phyloP scores from a whole-genome alignment of 176 grass and related monocot species.

The barley (Hordeum vulgare) region DNA sequence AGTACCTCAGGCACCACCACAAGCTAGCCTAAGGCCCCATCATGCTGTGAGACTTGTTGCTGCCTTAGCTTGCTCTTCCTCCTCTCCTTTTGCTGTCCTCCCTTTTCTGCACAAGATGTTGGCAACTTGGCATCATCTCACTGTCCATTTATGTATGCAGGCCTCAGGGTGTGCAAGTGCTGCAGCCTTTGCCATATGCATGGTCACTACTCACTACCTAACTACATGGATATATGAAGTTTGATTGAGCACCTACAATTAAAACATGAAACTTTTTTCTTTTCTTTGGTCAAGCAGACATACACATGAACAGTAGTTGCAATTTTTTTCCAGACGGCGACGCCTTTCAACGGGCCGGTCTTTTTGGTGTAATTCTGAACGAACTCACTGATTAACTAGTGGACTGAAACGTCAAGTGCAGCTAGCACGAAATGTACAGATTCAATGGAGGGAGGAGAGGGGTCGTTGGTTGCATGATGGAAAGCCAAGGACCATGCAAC shows the following conservation, averaged over 20 bases:
- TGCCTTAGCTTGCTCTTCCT: slow-evolving; percentile 6
- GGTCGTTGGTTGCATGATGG: slow-evolving; percentile 26
- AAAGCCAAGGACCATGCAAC: slow-evolving; percentile 28
- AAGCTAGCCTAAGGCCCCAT: slow-evolving; percentile 18
- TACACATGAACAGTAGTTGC: neutral
- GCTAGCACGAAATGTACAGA: slow-evolving; percentile 31
- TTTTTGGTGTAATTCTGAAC: slow-evolving; percentile 3
- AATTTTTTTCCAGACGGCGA: neutral
- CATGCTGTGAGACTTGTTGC: slow-evolving; percentile 23
- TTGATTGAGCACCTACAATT: slow-evolving; percentile 8
- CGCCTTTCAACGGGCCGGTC: neutral
- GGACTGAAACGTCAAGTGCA: slow-evolving; percentile 28
- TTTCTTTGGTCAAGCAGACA: neutral
- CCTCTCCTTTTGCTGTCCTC: slow-evolving; percentile 26
- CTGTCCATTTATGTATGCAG: slow-evolving; percentile 29
- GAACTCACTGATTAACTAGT: slow-evolving; percentile 12
- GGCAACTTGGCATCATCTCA: slow-evolving; percentile 31
- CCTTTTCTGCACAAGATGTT: slow-evolving; percentile 36
- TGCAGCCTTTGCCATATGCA: slow-evolving; percentile 22
- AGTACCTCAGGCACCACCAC: slow-evolving; percentile 37
- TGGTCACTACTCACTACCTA: slow-evolving; percentile 8
- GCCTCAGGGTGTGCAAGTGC: slow-evolving; percentile 11
- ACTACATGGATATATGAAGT: neutral
- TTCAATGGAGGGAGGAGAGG: slow-evolving; percentile 25
- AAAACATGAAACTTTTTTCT: neutral